These are phyloP conservation scores for Amesomyces nigricolor DNA, from an alignment of 2,329 filamentous ascomycete species.

Conservation along the genomic window DNA sequence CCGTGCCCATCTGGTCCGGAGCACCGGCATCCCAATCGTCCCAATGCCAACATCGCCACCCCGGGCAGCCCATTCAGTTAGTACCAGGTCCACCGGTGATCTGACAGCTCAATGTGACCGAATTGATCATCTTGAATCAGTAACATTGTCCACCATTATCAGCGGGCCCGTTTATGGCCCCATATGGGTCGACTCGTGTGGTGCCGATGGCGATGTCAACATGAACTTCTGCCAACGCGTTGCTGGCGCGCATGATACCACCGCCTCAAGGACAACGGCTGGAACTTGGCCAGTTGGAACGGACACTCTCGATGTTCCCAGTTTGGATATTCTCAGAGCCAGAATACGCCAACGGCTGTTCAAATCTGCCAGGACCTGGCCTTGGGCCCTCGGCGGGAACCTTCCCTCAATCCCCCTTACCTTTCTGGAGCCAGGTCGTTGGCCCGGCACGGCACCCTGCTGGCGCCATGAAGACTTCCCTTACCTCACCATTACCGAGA, in stretches of 20 bases:
- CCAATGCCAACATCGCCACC: constrained; percentile 6
- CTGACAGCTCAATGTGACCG: background rate
- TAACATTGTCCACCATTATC: constrained; percentile 12
- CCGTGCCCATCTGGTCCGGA: constrained; percentile 41
- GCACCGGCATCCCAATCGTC: constrained; percentile 49
- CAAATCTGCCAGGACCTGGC: constrained; percentile 7
- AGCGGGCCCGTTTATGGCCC: constrained; percentile 39
- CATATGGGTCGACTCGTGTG: constrained; percentile 43
- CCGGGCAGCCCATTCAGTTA: background rate
- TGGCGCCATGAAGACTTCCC: constrained; percentile 52
- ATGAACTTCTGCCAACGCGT: constrained; percentile 41
- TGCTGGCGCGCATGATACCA: background rate
- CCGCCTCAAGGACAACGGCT: background rate
- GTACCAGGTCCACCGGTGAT: constrained; percentile 2
- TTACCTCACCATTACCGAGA: constrained; percentile 43
- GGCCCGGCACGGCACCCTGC: constrained; percentile 38
- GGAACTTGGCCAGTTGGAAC: background rate
- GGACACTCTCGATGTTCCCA: background rate
- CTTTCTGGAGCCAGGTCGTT: constrained; percentile 1
- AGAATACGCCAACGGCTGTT: background rate
- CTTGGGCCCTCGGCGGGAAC: constrained; percentile 3
- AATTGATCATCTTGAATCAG: background rate
- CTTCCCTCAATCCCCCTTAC: background rate
- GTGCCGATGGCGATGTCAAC: constrained; percentile 37
- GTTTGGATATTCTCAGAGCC: background rate